Evolutionary conservation across 2,329 filamentous ascomycete species (phyloP).

Genomic region (Colletotrichum euphorbiae): DNA sequence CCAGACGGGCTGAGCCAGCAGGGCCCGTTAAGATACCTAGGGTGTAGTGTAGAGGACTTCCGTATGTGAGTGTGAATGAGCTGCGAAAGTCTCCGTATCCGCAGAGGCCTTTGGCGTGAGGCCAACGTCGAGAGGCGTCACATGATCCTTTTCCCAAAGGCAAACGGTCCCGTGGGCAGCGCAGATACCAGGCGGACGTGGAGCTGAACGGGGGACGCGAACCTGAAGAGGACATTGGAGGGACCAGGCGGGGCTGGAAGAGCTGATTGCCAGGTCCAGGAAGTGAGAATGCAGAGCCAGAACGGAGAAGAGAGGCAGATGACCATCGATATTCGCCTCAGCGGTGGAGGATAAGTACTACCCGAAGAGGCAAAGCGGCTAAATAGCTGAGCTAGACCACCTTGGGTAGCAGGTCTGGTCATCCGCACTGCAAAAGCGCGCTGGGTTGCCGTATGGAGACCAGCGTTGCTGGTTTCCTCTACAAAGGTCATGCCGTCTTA

Average conservation of each 20-base stretch:
- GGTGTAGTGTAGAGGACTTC: not conserved
- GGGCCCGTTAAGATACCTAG: not conserved
- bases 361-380: not conserved
- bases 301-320: slow-evolving; percentile 31
- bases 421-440: slow-evolving; percentile 18
- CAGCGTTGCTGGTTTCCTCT: slow-evolving; percentile 1
- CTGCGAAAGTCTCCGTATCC: not conserved
- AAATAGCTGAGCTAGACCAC: accelerated
- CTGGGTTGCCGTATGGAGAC: slow-evolving; percentile 22
- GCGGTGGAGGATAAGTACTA: not conserved
- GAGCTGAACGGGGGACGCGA: slow-evolving; percentile 9
- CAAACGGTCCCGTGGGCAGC: slow-evolving; percentile 23
- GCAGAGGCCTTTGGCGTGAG: not conserved
- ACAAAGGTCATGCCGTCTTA: not conserved
- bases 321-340: slow-evolving; percentile 23
- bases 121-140: slow-evolving; percentile 4
- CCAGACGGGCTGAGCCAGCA: slow-evolving; percentile 32
- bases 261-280: not conserved
- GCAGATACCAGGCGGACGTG: not conserved
- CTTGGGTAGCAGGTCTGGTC: slow-evolving; percentile 14
- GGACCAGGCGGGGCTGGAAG: slow-evolving; percentile 23
- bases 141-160: slow-evolving; percentile 17
- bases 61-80: not conserved
- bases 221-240: slow-evolving; percentile 8
- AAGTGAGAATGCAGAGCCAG: not conserved